Conservation (phyloP, 2,329 filamentous ascomycete genomes). For the Cyclaneusma minus region DNA sequence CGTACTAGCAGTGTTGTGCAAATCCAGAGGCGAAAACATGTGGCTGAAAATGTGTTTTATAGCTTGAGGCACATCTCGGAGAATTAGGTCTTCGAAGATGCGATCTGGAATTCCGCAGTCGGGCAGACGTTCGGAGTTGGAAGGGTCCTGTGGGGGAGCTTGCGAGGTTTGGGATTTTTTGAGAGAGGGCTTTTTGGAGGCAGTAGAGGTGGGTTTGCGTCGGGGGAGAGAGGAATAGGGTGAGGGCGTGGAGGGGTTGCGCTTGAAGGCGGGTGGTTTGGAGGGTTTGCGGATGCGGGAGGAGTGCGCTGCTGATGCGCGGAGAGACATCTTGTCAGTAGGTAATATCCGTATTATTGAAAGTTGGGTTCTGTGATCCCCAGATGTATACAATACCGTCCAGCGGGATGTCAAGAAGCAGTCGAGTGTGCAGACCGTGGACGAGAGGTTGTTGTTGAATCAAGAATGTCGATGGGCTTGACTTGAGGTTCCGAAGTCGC, state of each 20-base stretch:
- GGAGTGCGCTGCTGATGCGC: conserved; percentile 14
- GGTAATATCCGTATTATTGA: too few species aligned
- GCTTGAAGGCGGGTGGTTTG: conserved; percentile 13
- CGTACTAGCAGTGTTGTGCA: conserved; percentile 28
- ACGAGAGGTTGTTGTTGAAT: too few species aligned
- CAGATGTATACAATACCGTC: too few species aligned
- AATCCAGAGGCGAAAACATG: conserved; percentile 52
- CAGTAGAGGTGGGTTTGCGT: conserved; percentile 10
- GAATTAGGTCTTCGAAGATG: conserved; percentile 36
- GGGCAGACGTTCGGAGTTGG: conserved; percentile 30
- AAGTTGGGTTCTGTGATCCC: too few species aligned
- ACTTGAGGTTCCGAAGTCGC: too few species aligned
- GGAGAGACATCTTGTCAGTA: conserved; percentile 4
- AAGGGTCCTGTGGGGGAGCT: conserved; percentile 1
- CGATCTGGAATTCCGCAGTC: conserved; percentile 41
- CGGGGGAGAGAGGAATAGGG: conserved; percentile 15
- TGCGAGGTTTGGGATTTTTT: conserved; percentile 6
- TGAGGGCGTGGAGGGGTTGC: conserved; percentile 9
- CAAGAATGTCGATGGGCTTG: too few species aligned
- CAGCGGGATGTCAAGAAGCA: too few species aligned
- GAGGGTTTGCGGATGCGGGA: conserved; percentile 16
- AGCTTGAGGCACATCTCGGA: conserved; percentile 48
- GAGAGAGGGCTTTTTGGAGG: conserved; percentile 5
- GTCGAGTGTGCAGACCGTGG: too few species aligned
- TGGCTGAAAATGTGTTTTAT: conserved; percentile 42